Evolutionary conservation across 2,329 filamentous ascomycete species (phyloP).

Genomic region (Beauveria scarabaeidicola): DNA sequence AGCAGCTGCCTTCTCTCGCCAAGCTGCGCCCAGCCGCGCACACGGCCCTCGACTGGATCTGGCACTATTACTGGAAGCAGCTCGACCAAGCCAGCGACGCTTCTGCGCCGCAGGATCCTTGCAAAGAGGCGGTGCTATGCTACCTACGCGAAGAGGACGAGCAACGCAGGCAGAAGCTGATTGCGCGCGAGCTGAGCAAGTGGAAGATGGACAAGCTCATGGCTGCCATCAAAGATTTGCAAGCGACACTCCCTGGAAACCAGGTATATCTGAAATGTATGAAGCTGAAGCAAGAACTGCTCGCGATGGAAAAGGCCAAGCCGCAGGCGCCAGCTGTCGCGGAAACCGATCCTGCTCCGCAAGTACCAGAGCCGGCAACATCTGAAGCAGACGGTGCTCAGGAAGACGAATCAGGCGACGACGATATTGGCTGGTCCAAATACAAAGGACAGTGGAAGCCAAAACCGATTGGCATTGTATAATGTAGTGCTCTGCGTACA

Average conservation of each 20-base stretch:
- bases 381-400: conserved; percentile 13
- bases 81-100: conserved; percentile 23
- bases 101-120: conserved; percentile 16
- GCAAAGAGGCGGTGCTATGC: conserved; percentile 27
- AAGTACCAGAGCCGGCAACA: neutral
- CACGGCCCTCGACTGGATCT: conserved; percentile 75
- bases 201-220: conserved; percentile 31
- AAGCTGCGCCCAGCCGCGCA: conserved; percentile 62
- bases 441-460: conserved; percentile 47
- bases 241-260: conserved; percentile 32
- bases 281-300: conserved; percentile 34
- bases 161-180: conserved; percentile 16
- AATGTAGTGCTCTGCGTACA: conserved; percentile 12
- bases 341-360: conserved; percentile 1
- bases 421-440: conserved; percentile 36
- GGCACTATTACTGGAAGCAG: conserved; percentile 75
- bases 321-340: conserved; percentile 8
- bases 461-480: conserved; percentile 50
- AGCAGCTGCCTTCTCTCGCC: conserved; percentile 69
- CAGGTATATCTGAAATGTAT: conserved; percentile 35
- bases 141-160: conserved; percentile 31
- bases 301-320: conserved; percentile 19
- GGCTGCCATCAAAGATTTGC: conserved; percentile 30
- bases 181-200: conserved; percentile 24
- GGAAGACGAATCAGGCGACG: conserved; percentile 10